Conservation (phyloP, 2,329 filamentous ascomycete species). For the Aspergillus neotritici region DNA sequence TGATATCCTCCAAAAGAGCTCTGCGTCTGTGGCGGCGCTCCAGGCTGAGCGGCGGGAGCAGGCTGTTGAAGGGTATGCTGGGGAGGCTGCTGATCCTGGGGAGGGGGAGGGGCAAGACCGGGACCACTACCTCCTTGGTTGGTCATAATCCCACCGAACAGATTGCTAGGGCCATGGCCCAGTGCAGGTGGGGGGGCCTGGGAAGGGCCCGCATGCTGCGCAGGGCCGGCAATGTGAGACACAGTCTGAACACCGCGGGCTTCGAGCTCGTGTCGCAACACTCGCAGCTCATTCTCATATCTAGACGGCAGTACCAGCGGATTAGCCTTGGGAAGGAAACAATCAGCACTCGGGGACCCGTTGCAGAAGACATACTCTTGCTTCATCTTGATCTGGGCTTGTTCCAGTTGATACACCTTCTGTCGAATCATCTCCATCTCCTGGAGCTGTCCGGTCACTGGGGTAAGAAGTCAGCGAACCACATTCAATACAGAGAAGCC, state of each 20-base stretch:
- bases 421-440: conserved; percentile 92
- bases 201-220: conserved; percentile 71
- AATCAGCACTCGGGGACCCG: background rate
- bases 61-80: conserved; percentile 57
- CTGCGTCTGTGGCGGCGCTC: conserved; percentile 66
- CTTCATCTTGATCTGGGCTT: conserved; percentile 81
- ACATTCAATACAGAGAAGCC: background rate
- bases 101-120: conserved; percentile 70
- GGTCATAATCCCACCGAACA: conserved; percentile 95
- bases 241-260: conserved; percentile 58
- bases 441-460: conserved; percentile 84
- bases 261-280: conserved; percentile 83
- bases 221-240: conserved; percentile 65
- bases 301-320: conserved; percentile 42
- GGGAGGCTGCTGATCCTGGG: conserved; percentile 57
- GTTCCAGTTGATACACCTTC: conserved; percentile 90
- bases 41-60: conserved; percentile 50
- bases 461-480: conserved; percentile 13
- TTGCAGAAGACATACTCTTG: conserved; percentile 60
- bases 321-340: conserved; percentile 14
- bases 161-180: conserved; percentile 78
- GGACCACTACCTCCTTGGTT: conserved; percentile 79
- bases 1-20: conserved; percentile 67
- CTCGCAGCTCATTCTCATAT: conserved; percentile 85
- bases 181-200: conserved; percentile 81